Percentiles rank a stretch among this genome's conserved stretches.
Evolutionary conservation across 2,329 filamentous ascomycete species (phyloP).

Genomic region (Ophiostoma sp.): DNA sequence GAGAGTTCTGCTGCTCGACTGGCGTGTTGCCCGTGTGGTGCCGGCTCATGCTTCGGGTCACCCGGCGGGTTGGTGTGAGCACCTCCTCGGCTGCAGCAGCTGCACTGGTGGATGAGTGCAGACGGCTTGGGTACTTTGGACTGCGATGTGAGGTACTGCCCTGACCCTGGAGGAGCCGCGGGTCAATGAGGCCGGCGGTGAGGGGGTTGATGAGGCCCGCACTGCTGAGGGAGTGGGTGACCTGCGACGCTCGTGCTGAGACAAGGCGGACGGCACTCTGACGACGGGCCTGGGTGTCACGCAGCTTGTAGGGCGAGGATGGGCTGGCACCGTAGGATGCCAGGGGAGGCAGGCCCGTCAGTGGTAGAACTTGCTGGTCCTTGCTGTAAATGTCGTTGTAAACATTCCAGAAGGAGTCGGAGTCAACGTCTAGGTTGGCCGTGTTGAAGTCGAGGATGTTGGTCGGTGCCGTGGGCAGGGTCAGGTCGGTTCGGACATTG

Average conservation of each 20-base stretch:
- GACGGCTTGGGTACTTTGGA: not conserved
- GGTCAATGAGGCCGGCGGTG: not conserved
- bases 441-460: not conserved
- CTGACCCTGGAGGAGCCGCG: not conserved
- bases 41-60: slow-evolving; percentile 29
- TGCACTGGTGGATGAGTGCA: not conserved
- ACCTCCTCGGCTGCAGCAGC: not conserved
- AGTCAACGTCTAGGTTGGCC: not conserved
- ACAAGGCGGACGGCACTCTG: slow-evolving; percentile 6
- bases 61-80: slow-evolving; percentile 9
- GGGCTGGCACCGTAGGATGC: not conserved
- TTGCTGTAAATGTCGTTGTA: not conserved
- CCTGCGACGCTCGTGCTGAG: slow-evolving; percentile 6
- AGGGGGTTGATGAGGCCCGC: not conserved
- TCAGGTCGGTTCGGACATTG: not conserved
- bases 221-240: not conserved
- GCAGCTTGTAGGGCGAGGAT: slow-evolving; percentile 17
- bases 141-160: not conserved
- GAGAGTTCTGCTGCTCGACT: not conserved
- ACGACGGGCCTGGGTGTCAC: slow-evolving; percentile 23
- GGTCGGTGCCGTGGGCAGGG: not conserved
- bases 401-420: not conserved
- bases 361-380: not conserved
- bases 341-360: not conserved
- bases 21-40: not conserved